Evolutionary conservation across 73 alveolate genomes (phyloP), one percentile per base, ranked within the genome.

Genomic region (Paramecium caudatum): DNA sequence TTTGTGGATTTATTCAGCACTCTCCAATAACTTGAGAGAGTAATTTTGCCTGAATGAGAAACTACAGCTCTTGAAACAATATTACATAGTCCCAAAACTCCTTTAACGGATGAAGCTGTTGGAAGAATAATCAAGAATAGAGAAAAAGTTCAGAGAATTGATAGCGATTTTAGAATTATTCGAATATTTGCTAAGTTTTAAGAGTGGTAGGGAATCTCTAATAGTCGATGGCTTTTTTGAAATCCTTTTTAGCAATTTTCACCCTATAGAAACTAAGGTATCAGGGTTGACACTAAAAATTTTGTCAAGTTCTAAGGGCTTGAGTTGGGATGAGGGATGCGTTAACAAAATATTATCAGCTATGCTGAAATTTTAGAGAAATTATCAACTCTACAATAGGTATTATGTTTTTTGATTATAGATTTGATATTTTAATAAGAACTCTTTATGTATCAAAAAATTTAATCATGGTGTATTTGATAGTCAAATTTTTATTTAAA

Each of bases 141-240:
- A 32, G 50, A 68, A 68, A 68, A 68, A 68, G 25, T 68, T 68
- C 37, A 68, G 84, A 25, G 84, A 68, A 68, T 68, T 6, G 16
- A 68, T n/a, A 13, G 12, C 61, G 12, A 68, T 68, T 1, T 34
- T 68, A 37, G 50, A 68, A 33, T 34, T 68, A 9, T 68, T 68
- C 12, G 84, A 68, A 30, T 32, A 32, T 36, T 17, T 68, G 16
- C 10, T 68, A 13, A 17, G 37, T 2, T 32, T 3, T 68, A 32
- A 13, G 3, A 68, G 17, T 34, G 84, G 84, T 30, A 68, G 47
- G 19, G 84, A 68, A 0, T 32, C 48, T 17, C 19, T 68, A 37
- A 30, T 68, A 25, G 84, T 37, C 2, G 47, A 68, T n/a, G 84
- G 50, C 37, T 68, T 68, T n/a, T 68, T 34, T 68, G 33, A 17